Conservation (phyloP, 768 basidiomycete species). For the Hortiboletus flavorubellus region DNA sequence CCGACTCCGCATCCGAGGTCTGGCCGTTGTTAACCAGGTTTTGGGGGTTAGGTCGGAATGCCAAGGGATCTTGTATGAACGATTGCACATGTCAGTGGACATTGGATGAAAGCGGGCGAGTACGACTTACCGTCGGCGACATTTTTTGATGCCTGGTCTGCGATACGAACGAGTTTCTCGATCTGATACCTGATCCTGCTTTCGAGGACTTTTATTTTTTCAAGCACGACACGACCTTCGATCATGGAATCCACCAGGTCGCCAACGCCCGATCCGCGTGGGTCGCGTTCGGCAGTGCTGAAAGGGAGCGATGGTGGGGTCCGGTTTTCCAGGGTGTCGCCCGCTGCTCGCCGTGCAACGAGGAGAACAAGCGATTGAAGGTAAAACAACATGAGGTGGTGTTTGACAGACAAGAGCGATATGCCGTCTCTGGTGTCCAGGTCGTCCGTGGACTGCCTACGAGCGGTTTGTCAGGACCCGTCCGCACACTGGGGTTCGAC, state of each 20-base stretch:
- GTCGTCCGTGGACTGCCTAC: conserved; percentile 33
- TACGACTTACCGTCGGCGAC: conserved; percentile 55
- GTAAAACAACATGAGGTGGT: conserved; percentile 80
- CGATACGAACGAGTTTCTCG: conserved; percentile 82
- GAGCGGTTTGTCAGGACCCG: conserved; percentile 12
- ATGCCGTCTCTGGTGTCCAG: conserved; percentile 73
- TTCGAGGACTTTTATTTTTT: conserved; percentile 85
- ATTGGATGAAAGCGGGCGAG: background rate
- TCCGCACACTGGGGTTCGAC: background rate
- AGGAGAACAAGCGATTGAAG: conserved; percentile 79
- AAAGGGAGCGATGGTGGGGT: conserved; percentile 52
- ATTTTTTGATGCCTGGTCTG: conserved; percentile 52
- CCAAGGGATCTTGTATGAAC: conserved; percentile 68
- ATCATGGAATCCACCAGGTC: conserved; percentile 80
- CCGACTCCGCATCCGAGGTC: conserved; percentile 31
- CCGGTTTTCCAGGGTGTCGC: conserved; percentile 56
- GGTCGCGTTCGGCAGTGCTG: conserved; percentile 44
- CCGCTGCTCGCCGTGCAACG: conserved; percentile 63
- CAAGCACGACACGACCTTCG: conserved; percentile 77
- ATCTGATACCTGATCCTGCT: conserved; percentile 91
- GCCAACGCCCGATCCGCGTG: conserved; percentile 58
- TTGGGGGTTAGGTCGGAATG: conserved; percentile 87
- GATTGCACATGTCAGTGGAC: background rate
- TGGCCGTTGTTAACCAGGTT: conserved; percentile 54
- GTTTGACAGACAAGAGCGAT: conserved; percentile 86